Base-by-base conservation (phyloP, 768 basidiomycete species). In the Hydnomerulius pinastri region DNA sequence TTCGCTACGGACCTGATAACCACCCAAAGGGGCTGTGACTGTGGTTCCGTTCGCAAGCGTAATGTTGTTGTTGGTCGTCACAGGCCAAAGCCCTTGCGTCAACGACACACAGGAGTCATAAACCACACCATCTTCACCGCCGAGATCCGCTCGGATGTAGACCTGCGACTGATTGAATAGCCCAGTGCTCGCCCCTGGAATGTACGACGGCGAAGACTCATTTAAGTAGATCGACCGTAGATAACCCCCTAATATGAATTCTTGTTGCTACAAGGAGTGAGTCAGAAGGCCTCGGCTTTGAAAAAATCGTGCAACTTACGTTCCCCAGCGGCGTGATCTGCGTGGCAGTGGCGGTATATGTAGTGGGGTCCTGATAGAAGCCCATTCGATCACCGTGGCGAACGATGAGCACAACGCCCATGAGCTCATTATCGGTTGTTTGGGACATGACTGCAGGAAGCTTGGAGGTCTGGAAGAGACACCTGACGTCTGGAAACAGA, bases 241-340 rank as follows among this genome's bases (percentile, higher is more conserved):
- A 43, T 75, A 59, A 27, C 67, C 58, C 8, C 86, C 86, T 5
- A 87, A 73, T 54, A 78, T 75, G 48, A 71, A 78, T 62, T 83
- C 80, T 76, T 88, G 71, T 67, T 69, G 60, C 84, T 85, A 51
- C 36, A 12, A 55, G 32, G 23, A 40, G 45, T 18, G 18, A 12
- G 7, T 42, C 45, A 44, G 50, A 30, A 20, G 7, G 15, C 17
- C 13, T n/a, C 15, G 37, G 28, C 11, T n/a, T n/a, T n/a, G 28
- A 33, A 13, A 25, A 6, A 1, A 30, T 7, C 18, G 35, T 30
- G 10, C n/a, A n/a, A 64, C 71, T 41, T 63, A 86, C 85, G 60
- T 79, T 82, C 44, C 86, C 85, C 21, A 87, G 70, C n/a, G 86
- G 79, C 4, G 86, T 87, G 43, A 87, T 78, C n/a, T 72, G 62